A percentile compares a stretch with the other conserved stretches of the same genome.
Conservation (phyloP, 176 grass and related monocot genomes). For the Aegilops bicornis region DNA sequence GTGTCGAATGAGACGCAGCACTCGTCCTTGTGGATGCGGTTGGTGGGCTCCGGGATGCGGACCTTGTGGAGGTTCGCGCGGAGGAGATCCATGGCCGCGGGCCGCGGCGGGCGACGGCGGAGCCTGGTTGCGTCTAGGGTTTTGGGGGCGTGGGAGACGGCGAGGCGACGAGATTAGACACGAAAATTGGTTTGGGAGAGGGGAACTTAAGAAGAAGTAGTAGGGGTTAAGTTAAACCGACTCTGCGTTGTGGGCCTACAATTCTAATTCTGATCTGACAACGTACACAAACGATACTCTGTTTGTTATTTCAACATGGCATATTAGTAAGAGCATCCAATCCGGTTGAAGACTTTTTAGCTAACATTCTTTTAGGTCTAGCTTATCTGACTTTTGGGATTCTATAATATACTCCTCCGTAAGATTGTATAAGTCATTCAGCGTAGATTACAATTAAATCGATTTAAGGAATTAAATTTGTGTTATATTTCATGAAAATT, state of each 20-base stretch:
- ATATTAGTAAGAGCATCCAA: too few relatives aligned
- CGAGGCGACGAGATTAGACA: background rate
- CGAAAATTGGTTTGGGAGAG: background rate
- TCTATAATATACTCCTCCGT: too few relatives aligned
- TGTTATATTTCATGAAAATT: too few relatives aligned
- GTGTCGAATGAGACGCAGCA: constrained; percentile 97
- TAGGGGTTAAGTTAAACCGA: background rate
- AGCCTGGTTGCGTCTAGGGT: constrained; percentile 36
- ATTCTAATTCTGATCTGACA: background rate
- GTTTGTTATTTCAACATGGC: too few relatives aligned
- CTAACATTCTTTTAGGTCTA: too few relatives aligned
- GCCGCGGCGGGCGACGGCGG: background rate
- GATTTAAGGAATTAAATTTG: too few relatives aligned
- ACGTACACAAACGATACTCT: too few relatives aligned
- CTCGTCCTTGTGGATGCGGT: constrained; percentile 95
- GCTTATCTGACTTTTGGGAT: too few relatives aligned
- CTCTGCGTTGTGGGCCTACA: background rate
- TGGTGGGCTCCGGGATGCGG: constrained; percentile 89
- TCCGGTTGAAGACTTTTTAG: too few relatives aligned
- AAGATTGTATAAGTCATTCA: too few relatives aligned
- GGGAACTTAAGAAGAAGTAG: background rate
- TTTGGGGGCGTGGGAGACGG: constrained; percentile 22
- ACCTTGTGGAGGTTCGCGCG: constrained; percentile 82
- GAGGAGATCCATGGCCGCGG: constrained; percentile 81
- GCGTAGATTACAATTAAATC: too few relatives aligned